These are phyloP conservation scores for Fusarium anguioides DNA, from an alignment of 2,329 filamentous ascomycete genomes.

Conservation along the genomic window DNA sequence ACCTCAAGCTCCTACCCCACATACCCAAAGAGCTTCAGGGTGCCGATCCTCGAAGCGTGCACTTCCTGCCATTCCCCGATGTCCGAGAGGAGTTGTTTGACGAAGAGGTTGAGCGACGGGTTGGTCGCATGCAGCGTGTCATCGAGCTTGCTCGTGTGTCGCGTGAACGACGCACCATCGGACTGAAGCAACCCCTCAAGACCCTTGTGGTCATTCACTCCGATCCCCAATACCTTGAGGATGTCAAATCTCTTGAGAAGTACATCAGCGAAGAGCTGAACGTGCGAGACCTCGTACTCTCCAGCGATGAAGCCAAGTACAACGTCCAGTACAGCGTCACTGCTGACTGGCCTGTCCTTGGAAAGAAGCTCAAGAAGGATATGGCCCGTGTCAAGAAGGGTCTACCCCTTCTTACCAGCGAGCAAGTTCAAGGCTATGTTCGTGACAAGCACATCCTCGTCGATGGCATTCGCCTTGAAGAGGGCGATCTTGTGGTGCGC, in stretches of 20 bases:
- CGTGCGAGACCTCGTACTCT: conserved; percentile 84
- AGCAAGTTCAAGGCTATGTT: conserved; percentile 84
- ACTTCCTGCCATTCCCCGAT: conserved; percentile 91
- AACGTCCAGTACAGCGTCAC: conserved; percentile 90
- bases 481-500: conserved; percentile 82
- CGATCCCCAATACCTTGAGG: conserved; percentile 83
- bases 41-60: conserved; percentile 84
- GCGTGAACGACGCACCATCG: conserved; percentile 84
- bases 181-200: conserved; percentile 91
- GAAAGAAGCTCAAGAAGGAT: conserved; percentile 98
- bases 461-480: conserved; percentile 84
- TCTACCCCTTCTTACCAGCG: conserved; percentile 79
- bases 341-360: conserved; percentile 93
- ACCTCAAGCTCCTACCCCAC: conserved; percentile 81
- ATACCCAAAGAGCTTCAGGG: conserved; percentile 78
- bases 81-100: conserved; percentile 91
- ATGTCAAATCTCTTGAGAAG: conserved; percentile 84
- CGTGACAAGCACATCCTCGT: conserved; percentile 79
- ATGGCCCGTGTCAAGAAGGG: conserved; percentile 92
- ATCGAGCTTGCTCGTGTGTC: conserved; percentile 91
- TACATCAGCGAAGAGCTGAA: conserved; percentile 96
- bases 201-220: conserved; percentile 89
- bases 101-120: conserved; percentile 83
- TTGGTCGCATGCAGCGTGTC: conserved; percentile 92
- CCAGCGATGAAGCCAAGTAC: conserved; percentile 88